Conservation (phyloP, 768 basidiomycete species). For the Baorangia bicolor region DNA sequence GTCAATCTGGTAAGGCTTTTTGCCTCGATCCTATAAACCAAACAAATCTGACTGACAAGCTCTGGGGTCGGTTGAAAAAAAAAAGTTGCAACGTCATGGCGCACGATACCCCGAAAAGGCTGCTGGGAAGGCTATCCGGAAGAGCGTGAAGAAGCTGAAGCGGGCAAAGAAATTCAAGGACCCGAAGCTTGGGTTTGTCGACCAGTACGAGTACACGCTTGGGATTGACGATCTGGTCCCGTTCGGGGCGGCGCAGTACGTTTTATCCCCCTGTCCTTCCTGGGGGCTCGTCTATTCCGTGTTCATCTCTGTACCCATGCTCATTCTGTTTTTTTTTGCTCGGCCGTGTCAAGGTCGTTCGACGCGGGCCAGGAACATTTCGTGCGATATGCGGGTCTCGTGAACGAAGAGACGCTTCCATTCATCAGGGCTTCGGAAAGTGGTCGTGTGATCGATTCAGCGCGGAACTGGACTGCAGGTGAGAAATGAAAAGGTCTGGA, state of each 20-base stretch:
- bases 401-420: slow-evolving; percentile 45
- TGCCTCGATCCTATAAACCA: neutral
- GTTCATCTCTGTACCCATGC: slow-evolving; percentile 38
- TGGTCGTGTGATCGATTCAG: slow-evolving; percentile 59
- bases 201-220: slow-evolving; percentile 54
- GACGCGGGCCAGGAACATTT: slow-evolving; percentile 51
- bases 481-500: neutral
- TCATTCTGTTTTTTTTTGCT: neutral
- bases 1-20: slow-evolving; percentile 18
- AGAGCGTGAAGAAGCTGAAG: slow-evolving; percentile 54
- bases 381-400: slow-evolving; percentile 48
- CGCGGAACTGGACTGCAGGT: slow-evolving; percentile 68
- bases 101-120: slow-evolving; percentile 66
- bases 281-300: slow-evolving; percentile 27
- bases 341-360: slow-evolving; percentile 36
- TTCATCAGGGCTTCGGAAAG: slow-evolving; percentile 49
- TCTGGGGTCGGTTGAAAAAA: neutral
- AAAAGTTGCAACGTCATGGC: slow-evolving; percentile 76
- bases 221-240: slow-evolving; percentile 58
- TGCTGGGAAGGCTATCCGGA: slow-evolving; percentile 39
- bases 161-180: slow-evolving; percentile 43
- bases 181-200: slow-evolving; percentile 49
- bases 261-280: slow-evolving; percentile 41
- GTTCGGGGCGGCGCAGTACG: slow-evolving; percentile 66
- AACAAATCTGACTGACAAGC: neutral